Evolutionary conservation across 192 early-diverging fungal genomes (phyloP), one percentile per base, ranked within the genome.

Genomic region (Phycomyces blakesleeanus): DNA sequence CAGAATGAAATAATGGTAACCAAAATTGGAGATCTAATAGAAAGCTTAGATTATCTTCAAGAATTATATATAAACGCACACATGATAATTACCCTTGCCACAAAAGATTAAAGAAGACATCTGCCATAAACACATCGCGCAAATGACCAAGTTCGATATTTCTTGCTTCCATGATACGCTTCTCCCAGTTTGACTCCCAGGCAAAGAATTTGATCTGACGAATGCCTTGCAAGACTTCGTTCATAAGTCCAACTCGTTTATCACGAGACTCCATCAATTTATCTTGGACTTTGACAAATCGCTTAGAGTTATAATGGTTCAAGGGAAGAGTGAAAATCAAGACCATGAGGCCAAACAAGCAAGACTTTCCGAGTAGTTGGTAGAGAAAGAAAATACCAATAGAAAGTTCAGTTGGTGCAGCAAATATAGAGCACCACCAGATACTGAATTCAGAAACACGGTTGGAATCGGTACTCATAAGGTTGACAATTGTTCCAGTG

Each of bases 141-240:
- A 83, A 47, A n/a, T 79, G 75, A 5, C 68, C 47, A 18, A 83
- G 64, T 53, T 83, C 81, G 10, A 66, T 40, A 29, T 68, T 66
- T 54, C 88, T 77, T 21, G 80, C 72, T 50, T 68, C 77, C 29
- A 83, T 68, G 22, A 96, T 80, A 24, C 82, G 76, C 8, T 82
- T 68, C 21, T 55, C 26, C 71, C 71, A 73, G 5, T 66, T 47
- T 3, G 16, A 25, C 58, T 91, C 84, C 91, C 91, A 93, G 12
- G 86, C 86, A 76, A 89, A 89, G 51, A 95, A 80, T 68, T 98
- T 98, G 69, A 98, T 87, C 56, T 93, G 87, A n/a, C 92, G 87
- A 47, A 98, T 94, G 47, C 90, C 91, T 74, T 92, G 87, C 25
- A 93, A 72, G 29, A 66, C 58, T 39, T 72, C 74, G 41, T 62